phyloP scores from a whole-genome alignment of 768 basidiomycete species.

The Amanita phalloides region DNA sequence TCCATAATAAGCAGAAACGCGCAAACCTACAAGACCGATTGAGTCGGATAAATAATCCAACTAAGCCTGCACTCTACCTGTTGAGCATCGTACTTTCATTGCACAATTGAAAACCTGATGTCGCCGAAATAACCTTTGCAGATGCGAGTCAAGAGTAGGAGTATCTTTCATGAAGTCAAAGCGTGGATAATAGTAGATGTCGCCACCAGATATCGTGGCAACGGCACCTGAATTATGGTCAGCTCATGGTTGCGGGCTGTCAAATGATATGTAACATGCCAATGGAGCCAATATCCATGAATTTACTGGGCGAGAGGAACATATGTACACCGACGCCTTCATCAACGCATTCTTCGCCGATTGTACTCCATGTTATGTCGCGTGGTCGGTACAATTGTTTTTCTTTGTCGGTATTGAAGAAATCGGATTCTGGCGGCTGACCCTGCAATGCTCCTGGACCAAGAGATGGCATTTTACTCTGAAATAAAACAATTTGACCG shows the following conservation, averaged over 20 bases:
- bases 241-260: background rate
- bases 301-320: conserved; percentile 73
- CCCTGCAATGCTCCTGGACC: conserved; percentile 63
- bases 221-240: conserved; percentile 38
- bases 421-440: conserved; percentile 45
- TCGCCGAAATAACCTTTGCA: conserved; percentile 56
- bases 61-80: conserved; percentile 34
- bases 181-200: conserved; percentile 87
- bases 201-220: conserved; percentile 74
- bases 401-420: conserved; percentile 85
- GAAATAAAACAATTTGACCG: conserved; percentile 70
- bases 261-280: conserved; percentile 28
- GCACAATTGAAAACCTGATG: conserved; percentile 73
- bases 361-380: conserved; percentile 67
- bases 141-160: conserved; percentile 57
- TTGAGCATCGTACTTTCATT: conserved; percentile 76
- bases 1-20: conserved; percentile 55
- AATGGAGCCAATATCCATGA: conserved; percentile 82
- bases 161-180: conserved; percentile 66
- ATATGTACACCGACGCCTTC: conserved; percentile 85
- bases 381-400: conserved; percentile 68
- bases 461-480: conserved; percentile 54
- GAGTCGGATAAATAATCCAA: background rate
- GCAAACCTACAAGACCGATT: conserved; percentile 36
- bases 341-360: conserved; percentile 83